These are phyloP conservation scores for Noccaea bulbosa DNA, from an alignment of 345 rosid species.

Conservation along the genomic window DNA sequence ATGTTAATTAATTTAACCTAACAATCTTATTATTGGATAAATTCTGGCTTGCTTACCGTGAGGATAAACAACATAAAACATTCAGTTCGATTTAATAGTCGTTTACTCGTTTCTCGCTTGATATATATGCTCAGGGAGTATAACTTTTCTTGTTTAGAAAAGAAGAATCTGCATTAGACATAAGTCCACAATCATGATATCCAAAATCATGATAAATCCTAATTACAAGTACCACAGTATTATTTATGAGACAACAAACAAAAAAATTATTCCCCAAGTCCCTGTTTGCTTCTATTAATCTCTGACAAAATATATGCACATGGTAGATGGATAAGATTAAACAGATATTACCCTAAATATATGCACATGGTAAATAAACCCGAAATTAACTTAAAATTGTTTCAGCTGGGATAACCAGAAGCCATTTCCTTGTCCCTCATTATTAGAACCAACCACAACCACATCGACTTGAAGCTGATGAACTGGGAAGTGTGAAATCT, in stretches of 20 bases:
- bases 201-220: not conserved
- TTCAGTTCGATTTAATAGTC: constrained; percentile 1
- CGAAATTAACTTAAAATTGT: not conserved
- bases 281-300: not conserved
- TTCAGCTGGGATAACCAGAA: constrained; percentile 8
- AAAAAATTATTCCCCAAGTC: not conserved
- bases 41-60: not conserved
- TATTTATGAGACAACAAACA: not conserved
- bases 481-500: constrained; percentile 51
- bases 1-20: not conserved
- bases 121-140: too few relatives aligned
- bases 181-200: too few relatives aligned
- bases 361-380: not conserved
- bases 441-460: constrained; percentile 37
- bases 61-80: not conserved
- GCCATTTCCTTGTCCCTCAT: constrained; percentile 20
- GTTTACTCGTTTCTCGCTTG: not conserved
- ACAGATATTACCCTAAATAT: constrained; percentile 21
- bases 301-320: constrained; percentile 14
- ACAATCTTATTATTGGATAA: not conserved
- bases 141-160: not conserved
- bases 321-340: not conserved
- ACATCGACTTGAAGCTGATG: constrained; percentile 47
- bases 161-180: not conserved
- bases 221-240: not conserved